These are phyloP conservation scores for Bromus sterilis DNA, from an alignment of 176 grass and related monocot genomes.

Conservation along the genomic window DNA sequence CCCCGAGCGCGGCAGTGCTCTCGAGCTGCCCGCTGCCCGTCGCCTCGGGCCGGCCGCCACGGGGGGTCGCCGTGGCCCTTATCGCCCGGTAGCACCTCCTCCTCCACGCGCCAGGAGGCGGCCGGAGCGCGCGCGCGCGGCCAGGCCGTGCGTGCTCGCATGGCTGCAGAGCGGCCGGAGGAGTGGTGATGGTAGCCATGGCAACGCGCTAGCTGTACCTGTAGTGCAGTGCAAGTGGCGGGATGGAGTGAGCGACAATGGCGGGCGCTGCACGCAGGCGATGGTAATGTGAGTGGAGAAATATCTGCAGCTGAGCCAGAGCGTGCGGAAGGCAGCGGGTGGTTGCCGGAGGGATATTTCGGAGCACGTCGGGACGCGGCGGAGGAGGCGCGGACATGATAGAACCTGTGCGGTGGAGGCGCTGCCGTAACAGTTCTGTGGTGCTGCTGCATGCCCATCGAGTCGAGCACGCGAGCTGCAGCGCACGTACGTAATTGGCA, in stretches of 20 bases:
- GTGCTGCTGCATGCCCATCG: neutral
- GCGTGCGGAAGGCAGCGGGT: neutral
- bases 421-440: conserved; percentile 4
- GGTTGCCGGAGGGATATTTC: conserved; percentile 14
- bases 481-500: neutral
- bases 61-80: neutral
- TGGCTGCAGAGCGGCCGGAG: conserved; percentile 17
- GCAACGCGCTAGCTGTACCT: neutral
- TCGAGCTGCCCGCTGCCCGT: neutral
- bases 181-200: conserved; percentile 13
- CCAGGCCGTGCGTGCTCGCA: conserved; percentile 3
- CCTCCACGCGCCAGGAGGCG: neutral
- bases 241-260: neutral
- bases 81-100: neutral
- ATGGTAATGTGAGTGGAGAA: neutral
- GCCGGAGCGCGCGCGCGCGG: neutral
- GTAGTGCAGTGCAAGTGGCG: neutral
- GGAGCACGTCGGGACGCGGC: neutral
- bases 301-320: neutral
- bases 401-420: conserved; percentile 32
- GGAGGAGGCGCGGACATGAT: conserved; percentile 11
- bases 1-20: neutral
- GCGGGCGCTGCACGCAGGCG: neutral
- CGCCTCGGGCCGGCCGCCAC: neutral
- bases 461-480: neutral